Evolutionary conservation across 306 rosid species (phyloP), one percentile per base, ranked within the genome.

Genomic region (Mimosa bimucronata): DNA sequence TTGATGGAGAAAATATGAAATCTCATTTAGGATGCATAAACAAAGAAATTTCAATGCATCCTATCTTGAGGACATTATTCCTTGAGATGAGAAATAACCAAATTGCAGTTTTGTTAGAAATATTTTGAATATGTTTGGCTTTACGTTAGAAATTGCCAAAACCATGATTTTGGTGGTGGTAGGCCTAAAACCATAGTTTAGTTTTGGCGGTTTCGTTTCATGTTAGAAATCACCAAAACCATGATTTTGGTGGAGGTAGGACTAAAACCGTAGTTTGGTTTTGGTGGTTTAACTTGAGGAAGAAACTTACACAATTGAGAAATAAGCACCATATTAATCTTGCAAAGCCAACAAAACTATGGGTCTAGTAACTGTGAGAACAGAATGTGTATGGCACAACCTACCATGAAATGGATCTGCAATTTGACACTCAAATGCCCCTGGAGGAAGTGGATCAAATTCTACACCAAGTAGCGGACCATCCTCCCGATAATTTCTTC

Each of bases 371-470:
- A 26, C 66, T 21, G 46, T 69, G 55, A 38, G 19, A 13, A 42
- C 55, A 23, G 53, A 68, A 68, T 37, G 71, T 38, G 57, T 66
- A 79, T 37, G 26, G 48, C 55, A 75, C 58, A 77, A 81, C 88
- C 30, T 84, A 96, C 99, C 99, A 53, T 79, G 91, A 77, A 86
- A 75, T 65, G 91, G 89, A 84, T 89, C 87, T 74, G 83, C 82
- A 60, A 73, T 81, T 42, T 89, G 90, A 74, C 79, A 76, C 79
- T 96, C 98, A 76, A 96, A 96, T 80, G 98, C 98, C 82, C 94
- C 97, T 21, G 98, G 99, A 76, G 99, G 99, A 87, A 87, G 92
- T 53, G 82, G 87, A 72, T 96, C 97, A 80, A 96, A 96, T 78
- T 93, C 97, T 60, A 96, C 83, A 62, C 93, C 90, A 77, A 93